Evolutionary conservation across 768 basidiomycete genomes (phyloP).

Genomic region (Crassisporium funariophilum): DNA sequence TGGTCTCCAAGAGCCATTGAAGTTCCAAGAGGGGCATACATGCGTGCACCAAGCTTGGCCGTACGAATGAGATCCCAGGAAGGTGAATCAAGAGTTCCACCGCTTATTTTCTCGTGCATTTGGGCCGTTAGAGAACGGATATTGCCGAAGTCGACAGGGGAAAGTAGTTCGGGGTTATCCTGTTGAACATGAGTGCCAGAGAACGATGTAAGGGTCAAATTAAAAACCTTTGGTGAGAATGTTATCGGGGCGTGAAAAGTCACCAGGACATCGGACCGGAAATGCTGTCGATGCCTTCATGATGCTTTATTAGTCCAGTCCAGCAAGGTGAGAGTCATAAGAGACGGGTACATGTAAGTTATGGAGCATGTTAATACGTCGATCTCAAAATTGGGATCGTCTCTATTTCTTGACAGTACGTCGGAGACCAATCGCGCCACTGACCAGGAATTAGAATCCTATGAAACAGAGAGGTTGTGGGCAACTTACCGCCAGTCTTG

Average conservation of each 20-base stretch:
- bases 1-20: conserved; percentile 83
- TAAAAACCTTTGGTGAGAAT: conserved; percentile 62
- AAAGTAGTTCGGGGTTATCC: conserved; percentile 73
- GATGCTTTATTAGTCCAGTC: conserved; percentile 11
- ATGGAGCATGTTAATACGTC: conserved; percentile 77
- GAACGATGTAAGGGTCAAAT: not conserved
- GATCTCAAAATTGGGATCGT: conserved; percentile 71
- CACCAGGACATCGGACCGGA: conserved; percentile 85
- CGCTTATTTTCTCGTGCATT: conserved; percentile 70
- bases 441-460: conserved; percentile 25
- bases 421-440: conserved; percentile 84
- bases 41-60: conserved; percentile 74
- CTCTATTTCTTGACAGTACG: conserved; percentile 66
- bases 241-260: conserved; percentile 74
- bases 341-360: conserved; percentile 65
- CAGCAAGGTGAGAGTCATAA: conserved; percentile 5
- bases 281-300: conserved; percentile 79
- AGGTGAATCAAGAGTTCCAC: conserved; percentile 82
- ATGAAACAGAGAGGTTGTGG: conserved; percentile 1
- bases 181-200: conserved; percentile 23
- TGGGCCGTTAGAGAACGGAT: conserved; percentile 62
- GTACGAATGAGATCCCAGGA: conserved; percentile 79
- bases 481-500: conserved; percentile 76
- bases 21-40: conserved; percentile 90
- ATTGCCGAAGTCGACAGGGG: conserved; percentile 61